Conservation (phyloP, 441 rosid species). For the Corymbia calophylla region DNA sequence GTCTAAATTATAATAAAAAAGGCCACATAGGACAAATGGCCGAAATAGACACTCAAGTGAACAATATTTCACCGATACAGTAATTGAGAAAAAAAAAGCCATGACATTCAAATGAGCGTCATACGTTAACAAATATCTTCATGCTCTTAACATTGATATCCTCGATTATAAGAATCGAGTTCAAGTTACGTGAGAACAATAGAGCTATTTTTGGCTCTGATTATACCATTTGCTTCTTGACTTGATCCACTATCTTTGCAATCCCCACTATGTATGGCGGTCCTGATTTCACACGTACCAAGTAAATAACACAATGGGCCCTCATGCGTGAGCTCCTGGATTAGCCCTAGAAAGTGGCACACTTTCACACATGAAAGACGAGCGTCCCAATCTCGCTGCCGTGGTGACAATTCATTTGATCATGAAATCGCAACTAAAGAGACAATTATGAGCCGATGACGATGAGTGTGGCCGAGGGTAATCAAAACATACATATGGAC, state of each 20-base stretch:
- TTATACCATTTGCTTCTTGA: not conserved
- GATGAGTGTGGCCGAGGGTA: not conserved
- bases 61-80: not conserved
- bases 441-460: not conserved
- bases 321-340: not conserved
- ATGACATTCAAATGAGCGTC: accelerated
- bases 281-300: not conserved
- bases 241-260: not conserved
- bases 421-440: not conserved
- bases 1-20: not conserved
- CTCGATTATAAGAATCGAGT: not conserved
- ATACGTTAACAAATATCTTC: accelerated
- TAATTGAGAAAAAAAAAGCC: accelerated
- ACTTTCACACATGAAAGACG: not conserved
- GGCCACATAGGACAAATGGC: not conserved
- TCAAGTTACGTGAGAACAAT: not conserved
- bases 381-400: not conserved
- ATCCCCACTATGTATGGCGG: not conserved
- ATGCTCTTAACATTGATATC: accelerated
- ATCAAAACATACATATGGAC: not conserved
- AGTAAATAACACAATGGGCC: not conserved
- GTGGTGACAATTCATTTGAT: not conserved
- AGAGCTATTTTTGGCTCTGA: not conserved
- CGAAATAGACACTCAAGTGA: not conserved
- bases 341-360: not conserved